Base-by-base conservation (phyloP, 495 filamentous ascomycete genomes). In the Venustampulla echinocandica region DNA sequence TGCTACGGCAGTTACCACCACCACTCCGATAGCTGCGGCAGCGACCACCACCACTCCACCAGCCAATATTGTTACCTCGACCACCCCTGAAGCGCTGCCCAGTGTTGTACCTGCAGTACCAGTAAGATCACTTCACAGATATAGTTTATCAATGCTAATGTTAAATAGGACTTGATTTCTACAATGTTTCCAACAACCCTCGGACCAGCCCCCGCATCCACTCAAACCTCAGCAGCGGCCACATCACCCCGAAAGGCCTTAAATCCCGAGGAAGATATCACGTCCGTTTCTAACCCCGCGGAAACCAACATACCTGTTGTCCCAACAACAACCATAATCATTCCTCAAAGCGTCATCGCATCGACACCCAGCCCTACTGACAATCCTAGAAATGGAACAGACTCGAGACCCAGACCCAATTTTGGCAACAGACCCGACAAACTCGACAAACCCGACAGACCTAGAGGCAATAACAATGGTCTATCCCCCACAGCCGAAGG, bases 401-500 rank as follows among this genome's bases (percentile, higher is more conserved):
- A 7, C 7, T 7, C 7, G 27, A 30, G n/a, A 7, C 7, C 7
- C 27, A 30, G 27, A 30, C 27, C 27, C 7, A 30, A 30, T 30
- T n/a, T n/a, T n/a, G n/a, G n/a, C n/a, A n/a, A n/a, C n/a, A n/a
- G n/a, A n/a, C n/a, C n/a, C n/a, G n/a, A n/a, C n/a, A n/a, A n/a
- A n/a, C n/a, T n/a, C n/a, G n/a, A n/a, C n/a, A n/a, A n/a, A n/a
- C 13, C 13, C 5, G n/a, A 35, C n/a, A 35, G 18, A 35, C 5
- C 13, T 30, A 30, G 13, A 13, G 13, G 13, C 7, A 13, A 13
- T 15, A 15, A 49, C 11, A 4, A 34, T 4, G 15, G 22, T 15
- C 22, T 60, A 13, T 48, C 53, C 34, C 50, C 49, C 2, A 63
- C 59, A 38, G 60, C 62, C 6, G 66, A 76, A 49, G 63, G 64